Evolutionary conservation across 495 filamentous ascomycete genomes (phyloP).

Genomic region (Lichenothelia convexa): DNA sequence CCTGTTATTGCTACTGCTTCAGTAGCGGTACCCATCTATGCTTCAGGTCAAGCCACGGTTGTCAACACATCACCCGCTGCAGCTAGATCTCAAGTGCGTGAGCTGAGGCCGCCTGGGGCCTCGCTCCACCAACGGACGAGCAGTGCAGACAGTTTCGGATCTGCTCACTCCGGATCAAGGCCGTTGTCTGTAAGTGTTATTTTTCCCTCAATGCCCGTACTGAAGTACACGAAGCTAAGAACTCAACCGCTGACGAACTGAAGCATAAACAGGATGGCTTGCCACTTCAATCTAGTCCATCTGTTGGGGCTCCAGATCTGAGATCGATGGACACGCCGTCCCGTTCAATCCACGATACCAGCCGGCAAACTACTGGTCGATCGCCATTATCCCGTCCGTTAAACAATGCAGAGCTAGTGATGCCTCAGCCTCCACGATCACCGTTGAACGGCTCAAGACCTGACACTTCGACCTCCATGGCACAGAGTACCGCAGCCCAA

Average conservation of each 20-base stretch:
- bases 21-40: background rate
- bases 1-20: slow-evolving; percentile 24
- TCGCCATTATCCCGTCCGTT: slow-evolving; percentile 81
- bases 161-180: slow-evolving; percentile 24
- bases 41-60: background rate
- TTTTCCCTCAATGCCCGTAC: slow-evolving; percentile 2
- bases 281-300: background rate
- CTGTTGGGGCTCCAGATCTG: slow-evolving; percentile 29
- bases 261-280: background rate
- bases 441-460: slow-evolving; percentile 1
- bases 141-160: slow-evolving; percentile 34
- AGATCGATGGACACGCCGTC: slow-evolving; percentile 46
- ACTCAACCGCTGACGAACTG: slow-evolving; percentile 1
- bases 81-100: background rate
- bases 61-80: background rate
- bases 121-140: slow-evolving; percentile 31
- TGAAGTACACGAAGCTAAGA: slow-evolving; percentile 2
- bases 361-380: slow-evolving; percentile 52
- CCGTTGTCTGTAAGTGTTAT: slow-evolving; percentile 38
- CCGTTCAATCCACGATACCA: slow-evolving; percentile 49
- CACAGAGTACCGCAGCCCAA: slow-evolving; percentile 53
- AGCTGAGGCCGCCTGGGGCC: slow-evolving; percentile 1
- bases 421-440: slow-evolving; percentile 7
- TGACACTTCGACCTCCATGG: slow-evolving; percentile 8
- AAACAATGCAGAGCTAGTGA: slow-evolving; percentile 15